phyloP scores from a whole-genome alignment of 257 asterid species.

The Solanum habrochaites region DNA sequence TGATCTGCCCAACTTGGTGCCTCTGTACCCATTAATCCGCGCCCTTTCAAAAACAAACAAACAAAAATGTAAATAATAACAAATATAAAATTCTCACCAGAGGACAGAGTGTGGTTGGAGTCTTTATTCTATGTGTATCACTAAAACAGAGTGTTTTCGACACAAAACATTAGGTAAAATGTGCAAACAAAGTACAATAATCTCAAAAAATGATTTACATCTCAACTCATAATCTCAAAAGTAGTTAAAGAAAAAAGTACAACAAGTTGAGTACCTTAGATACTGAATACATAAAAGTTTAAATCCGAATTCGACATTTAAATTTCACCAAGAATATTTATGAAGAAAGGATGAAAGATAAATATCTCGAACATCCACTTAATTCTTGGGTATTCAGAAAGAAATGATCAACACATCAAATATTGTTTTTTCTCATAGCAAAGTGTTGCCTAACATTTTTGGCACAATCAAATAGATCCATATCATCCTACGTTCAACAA shows the following conservation, averaged over 20 bases:
- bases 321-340: background rate
- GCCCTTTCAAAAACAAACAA: background rate
- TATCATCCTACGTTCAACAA: background rate
- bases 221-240: background rate
- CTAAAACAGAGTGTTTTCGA: background rate
- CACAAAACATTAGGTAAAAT: background rate
- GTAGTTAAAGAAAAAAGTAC: background rate
- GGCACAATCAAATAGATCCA: background rate
- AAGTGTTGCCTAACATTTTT: background rate
- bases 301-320: background rate
- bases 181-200: too few relatives aligned
- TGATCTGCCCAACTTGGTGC: constrained; percentile 97
- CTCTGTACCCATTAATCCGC: constrained; percentile 36
- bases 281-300: background rate
- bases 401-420: background rate
- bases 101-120: background rate
- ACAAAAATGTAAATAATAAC: background rate
- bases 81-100: background rate
- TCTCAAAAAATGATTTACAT: background rate
- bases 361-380: background rate
- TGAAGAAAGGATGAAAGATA: background rate
- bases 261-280: background rate
- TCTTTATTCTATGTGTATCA: background rate
- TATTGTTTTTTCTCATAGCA: too few relatives aligned
- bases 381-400: too few relatives aligned